Base-by-base conservation (phyloP, 352 stramenopile species). In the Phytophthora colocasiae region DNA sequence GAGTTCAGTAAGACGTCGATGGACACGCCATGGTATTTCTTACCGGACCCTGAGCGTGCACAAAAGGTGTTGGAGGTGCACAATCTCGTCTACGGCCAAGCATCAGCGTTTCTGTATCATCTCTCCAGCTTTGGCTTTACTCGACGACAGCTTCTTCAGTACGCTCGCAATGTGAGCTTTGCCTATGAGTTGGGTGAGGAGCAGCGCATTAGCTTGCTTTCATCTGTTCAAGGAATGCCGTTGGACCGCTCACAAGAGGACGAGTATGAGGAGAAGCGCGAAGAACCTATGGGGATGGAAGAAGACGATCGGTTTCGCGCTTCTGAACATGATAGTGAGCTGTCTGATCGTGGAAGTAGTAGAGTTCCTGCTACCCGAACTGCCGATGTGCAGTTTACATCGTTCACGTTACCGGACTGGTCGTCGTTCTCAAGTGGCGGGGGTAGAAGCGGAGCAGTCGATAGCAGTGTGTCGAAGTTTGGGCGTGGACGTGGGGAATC, bases 141-240 rank as follows among this genome's bases (percentile, higher is more conserved):
- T 44, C 64, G 75, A 4, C 73, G 75, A 26, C 83, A 93, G 57
- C 80, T 95, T 46, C 69, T 80, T 51, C 85, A 93, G 58, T 95
- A 87, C 40, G 83, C 84, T 6, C 69, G 87, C 39, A 90, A 89
- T 57, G 83, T 92, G 24, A 87, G 82, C 34, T 93, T 90, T 62
- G 85, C 87, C 1, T 95, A 93, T 57, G 87, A 95, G 63, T 51
- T 95, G 24, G 77, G 71, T 2, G 87, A 95, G 39, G 85, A 95
- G 19, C 87, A 95, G 48, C 83, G 87, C 44, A 91, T 95, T 12
- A 68, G 72, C 48, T 60, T 95, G 27, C 58, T 93, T 14, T 59
- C 82, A 11, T 85, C 80, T 1, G 81, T 93, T 22, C 73, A 89
- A 31, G 68, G 63, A 22, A 71, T 81, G 55, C n/a, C 44, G 6